Base-by-base conservation (phyloP, 176 grass and related monocot genomes). In the Musa itinerans region DNA sequence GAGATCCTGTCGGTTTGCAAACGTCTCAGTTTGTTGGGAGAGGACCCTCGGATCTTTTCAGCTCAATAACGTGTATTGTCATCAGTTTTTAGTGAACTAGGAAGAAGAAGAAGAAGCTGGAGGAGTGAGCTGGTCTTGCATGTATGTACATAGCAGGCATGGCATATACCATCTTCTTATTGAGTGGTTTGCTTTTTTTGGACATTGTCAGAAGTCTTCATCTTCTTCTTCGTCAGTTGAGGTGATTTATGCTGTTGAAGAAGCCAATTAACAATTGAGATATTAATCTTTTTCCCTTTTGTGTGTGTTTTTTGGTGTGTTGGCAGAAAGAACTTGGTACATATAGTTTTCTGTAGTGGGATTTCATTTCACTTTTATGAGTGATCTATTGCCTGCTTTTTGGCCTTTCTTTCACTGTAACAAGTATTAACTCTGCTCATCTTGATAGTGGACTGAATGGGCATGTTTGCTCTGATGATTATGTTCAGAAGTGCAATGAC, bases 1-100 rank as follows among this genome's bases (percentile, higher is more conserved):
- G 74, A 58, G 74, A 17, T 76, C 74, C 55, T 63, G 74, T 76
- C 74, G 55, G 55, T 43, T 29, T 76, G 74, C 74, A 76, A 76
- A 62, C 74, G 57, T 62, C 54, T 59, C 74, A 76, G 24, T 75
- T 61, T 75, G 53, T 54, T 75, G 25, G 25, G 54, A 73, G 54
- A 65, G 75, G 75, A 77, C 14, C 75, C 59, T 65, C 59, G 59
- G 75, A 65, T 77, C 75, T 29, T 29, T 43, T 43, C 34, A 43
- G 34, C 34, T 43, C 34, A 6, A 43, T 5, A 43, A 67, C 25
- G 25, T 11, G 65, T 2, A 67, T 29, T 21, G 23, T 11, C 2
- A 29, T 67, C 26, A 67, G 65, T 16, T 29, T 14, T 5, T 43
- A 4, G 11, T 15, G 24, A 67, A 29, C 65, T 67, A 25, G 25